phyloP scores from a whole-genome alignment of 805 yeast genomes.

The Starmerella scarabaei region DNA sequence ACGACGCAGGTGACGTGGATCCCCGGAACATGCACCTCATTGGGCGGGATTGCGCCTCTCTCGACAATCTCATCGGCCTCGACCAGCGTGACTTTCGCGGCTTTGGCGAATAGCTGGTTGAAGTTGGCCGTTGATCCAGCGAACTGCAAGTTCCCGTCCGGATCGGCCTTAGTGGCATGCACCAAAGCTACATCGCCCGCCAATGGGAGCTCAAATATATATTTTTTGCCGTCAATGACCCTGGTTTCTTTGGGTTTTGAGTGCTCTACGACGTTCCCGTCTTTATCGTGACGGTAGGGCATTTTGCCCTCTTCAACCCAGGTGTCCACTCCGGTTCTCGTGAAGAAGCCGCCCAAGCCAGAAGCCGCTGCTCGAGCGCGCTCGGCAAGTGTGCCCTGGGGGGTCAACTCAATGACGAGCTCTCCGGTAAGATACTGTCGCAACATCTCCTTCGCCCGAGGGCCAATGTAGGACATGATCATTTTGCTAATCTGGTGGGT shows the following conservation, averaged over 20 bases:
- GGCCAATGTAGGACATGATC: slow-evolving; percentile 38
- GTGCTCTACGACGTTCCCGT: slow-evolving; percentile 30
- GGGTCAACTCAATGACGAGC: slow-evolving; percentile 36
- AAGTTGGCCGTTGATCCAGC: slow-evolving; percentile 37
- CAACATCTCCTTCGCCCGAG: slow-evolving; percentile 32
- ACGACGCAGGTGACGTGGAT: slow-evolving; percentile 33
- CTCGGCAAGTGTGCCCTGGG: slow-evolving; percentile 43
- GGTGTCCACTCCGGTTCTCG: slow-evolving; percentile 41
- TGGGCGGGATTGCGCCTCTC: slow-evolving; percentile 34
- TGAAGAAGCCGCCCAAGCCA: slow-evolving; percentile 39
- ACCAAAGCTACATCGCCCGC: slow-evolving; percentile 38
- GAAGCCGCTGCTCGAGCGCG: slow-evolving; percentile 37
- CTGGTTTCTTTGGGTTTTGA: slow-evolving; percentile 33
- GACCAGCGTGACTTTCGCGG: slow-evolving; percentile 35
- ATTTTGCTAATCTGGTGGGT: slow-evolving; percentile 35
- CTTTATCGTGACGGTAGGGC: slow-evolving; percentile 31
- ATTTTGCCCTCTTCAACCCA: slow-evolving; percentile 39
- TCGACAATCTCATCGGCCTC: slow-evolving; percentile 41
- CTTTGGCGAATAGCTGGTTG: slow-evolving; percentile 35
- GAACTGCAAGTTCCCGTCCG: slow-evolving; percentile 38
- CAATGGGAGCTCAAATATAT: slow-evolving; percentile 34
- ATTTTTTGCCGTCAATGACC: slow-evolving; percentile 34
- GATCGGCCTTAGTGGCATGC: slow-evolving; percentile 38
- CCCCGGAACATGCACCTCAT: slow-evolving; percentile 37
- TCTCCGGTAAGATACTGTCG: slow-evolving; percentile 32